Evolutionary conservation across 2,329 filamentous ascomycete species (phyloP).

Genomic region (Didymella pinodella): DNA sequence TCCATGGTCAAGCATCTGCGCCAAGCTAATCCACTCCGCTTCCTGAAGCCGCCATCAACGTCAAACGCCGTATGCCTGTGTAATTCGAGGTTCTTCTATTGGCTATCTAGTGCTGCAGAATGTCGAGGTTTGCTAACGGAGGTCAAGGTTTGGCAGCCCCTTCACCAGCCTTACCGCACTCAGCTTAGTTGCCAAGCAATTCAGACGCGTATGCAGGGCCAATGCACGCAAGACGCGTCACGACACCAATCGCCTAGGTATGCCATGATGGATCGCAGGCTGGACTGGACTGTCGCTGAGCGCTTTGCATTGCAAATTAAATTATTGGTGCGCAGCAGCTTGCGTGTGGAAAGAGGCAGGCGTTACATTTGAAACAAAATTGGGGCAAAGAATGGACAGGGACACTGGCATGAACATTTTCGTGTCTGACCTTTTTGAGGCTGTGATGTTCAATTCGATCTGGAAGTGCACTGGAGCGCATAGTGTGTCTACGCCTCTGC

Average conservation of each 20-base stretch:
- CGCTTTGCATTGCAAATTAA: conserved; percentile 6
- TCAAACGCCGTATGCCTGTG: conserved; percentile 4
- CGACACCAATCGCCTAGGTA: conserved; percentile 11
- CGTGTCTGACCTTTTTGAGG: not conserved
- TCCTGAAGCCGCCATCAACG: conserved; percentile 11
- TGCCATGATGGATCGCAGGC: conserved; percentile 5
- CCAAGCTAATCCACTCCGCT: conserved; percentile 15
- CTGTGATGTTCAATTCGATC: not conserved
- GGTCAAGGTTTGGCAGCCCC: conserved; percentile 5
- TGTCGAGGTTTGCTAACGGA: not conserved
- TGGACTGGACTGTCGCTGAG: not conserved
- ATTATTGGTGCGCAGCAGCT: conserved; percentile 15
- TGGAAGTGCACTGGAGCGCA: not conserved
- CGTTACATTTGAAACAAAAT: conserved; percentile 15
- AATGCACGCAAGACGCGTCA: conserved; percentile 13
- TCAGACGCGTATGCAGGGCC: conserved; percentile 3
- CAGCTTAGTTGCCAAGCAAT: conserved; percentile 8
- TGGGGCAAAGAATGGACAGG: conserved; percentile 1
- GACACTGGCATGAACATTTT: not conserved
- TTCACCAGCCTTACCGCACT: conserved; percentile 9
- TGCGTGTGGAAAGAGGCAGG: conserved; percentile 5
- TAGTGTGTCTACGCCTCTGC: not conserved
- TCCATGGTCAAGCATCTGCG: conserved; percentile 18
- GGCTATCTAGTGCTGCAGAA: not conserved
- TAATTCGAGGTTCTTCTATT: conserved; percentile 3